Evolutionary conservation across 2,329 filamentous ascomycete species (phyloP), one percentile per base, ranked within the genome.

Genomic region (Fusarium pseudonygamai): DNA sequence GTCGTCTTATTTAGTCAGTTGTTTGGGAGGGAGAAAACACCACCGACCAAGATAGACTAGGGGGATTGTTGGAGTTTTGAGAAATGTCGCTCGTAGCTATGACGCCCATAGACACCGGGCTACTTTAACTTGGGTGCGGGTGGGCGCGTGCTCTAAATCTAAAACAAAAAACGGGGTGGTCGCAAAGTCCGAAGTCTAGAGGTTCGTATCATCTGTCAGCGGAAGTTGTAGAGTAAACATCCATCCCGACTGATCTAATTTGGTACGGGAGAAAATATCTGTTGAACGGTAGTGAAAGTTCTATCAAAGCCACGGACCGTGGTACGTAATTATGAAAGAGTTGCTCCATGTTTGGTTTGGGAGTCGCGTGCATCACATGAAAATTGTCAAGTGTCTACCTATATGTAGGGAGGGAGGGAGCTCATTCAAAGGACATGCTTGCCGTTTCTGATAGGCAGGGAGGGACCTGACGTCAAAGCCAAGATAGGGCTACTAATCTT

Each of bases 391-490:
- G 18, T 28, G 22, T 43, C 22, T 9, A 52, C 5, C n/a, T n/a
- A n/a, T n/a, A n/a, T n/a, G n/a, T n/a, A n/a, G n/a, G 16, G 5
- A 37, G 26, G 49, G 37, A 65, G 42, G 37, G 37, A 49, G 50
- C 49, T 61, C 56, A 47, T 49, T 45, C 24, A 22, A 56, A 67
- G 64, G 69, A 73, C 73, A 76, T 75, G 60, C 63, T 43, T 46
- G 56, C 24, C 11, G 75, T 77, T 42, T 75, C 76, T 78, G 73
- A 77, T 78, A 76, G 73, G 73, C 71, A 78, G 71, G 73, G 47
- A 78, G 71, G 73, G 47, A 69, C 71, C 69, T 76, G 73, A 76
- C 75, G 76, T 78, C 73, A 77, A 78, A 66, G 57, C 42, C 60
- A 62, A 74, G 60, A 49, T 63, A 60, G 58, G 58, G 49, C 60